A percentile compares a stretch with the other conserved stretches of the same genome.
These are phyloP conservation scores for Aspergillus asperescens DNA, from an alignment of 495 filamentous ascomycete genomes.

Conservation along the genomic window DNA sequence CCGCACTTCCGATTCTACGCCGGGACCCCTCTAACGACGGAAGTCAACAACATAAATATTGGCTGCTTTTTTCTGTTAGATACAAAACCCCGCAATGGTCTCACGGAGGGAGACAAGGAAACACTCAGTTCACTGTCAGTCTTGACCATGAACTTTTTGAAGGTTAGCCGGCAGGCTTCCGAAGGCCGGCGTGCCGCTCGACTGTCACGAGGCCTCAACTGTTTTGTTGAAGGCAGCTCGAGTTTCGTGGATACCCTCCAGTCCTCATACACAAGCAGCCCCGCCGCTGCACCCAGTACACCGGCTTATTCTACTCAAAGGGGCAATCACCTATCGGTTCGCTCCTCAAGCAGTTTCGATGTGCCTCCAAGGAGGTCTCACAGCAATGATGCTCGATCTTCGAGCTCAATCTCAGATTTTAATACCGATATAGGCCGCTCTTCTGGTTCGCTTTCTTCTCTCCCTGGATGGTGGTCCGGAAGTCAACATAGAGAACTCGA, in stretches of 20 bases:
- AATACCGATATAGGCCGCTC: slow-evolving; percentile 24
- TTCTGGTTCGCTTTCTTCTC: slow-evolving; percentile 23
- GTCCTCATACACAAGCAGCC: slow-evolving; percentile 25
- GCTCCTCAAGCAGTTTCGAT: slow-evolving; percentile 28
- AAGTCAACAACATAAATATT: slow-evolving; percentile 62
- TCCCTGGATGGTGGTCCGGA: slow-evolving; percentile 38
- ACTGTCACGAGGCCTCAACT: slow-evolving; percentile 56
- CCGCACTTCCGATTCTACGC: slow-evolving; percentile 46
- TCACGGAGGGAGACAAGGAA: slow-evolving; percentile 34
- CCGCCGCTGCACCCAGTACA: slow-evolving; percentile 19
- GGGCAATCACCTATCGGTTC: slow-evolving; percentile 24
- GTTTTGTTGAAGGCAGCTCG: slow-evolving; percentile 55
- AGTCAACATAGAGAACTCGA: slow-evolving; percentile 29
- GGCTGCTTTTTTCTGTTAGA: slow-evolving; percentile 67
- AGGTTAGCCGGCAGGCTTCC: slow-evolving; percentile 50
- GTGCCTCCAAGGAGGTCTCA: slow-evolving; percentile 20
- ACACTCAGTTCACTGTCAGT: slow-evolving; percentile 44
- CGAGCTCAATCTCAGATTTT: slow-evolving; percentile 29
- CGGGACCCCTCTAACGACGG: slow-evolving; percentile 55
- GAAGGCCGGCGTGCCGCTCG: slow-evolving; percentile 54
- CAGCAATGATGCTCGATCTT: slow-evolving; percentile 31
- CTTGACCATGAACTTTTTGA: slow-evolving; percentile 60
- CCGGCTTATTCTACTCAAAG: slow-evolving; percentile 26
- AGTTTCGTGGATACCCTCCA: slow-evolving; percentile 37
- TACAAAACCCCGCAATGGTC: slow-evolving; percentile 31